A percentile compares a stretch with the other conserved stretches of the same genome.
Evolutionary conservation across 2,329 filamentous ascomycete species (phyloP).

Genomic region (Clarireedia homoeocarpa): DNA sequence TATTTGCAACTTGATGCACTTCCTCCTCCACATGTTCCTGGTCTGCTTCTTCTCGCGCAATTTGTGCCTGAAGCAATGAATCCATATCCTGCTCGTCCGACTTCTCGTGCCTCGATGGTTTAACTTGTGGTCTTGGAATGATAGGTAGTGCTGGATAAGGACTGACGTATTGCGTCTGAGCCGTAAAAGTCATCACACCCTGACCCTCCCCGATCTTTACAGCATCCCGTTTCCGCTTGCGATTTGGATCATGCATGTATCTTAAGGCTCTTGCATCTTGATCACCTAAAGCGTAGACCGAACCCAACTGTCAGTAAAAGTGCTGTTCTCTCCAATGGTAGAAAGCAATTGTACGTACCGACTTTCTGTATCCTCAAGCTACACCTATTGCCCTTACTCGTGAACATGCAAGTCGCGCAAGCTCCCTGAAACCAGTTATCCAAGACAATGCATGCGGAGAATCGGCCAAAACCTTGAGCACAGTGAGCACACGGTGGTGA

Average conservation of each 20-base stretch:
- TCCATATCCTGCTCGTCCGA: conserved; percentile 13
- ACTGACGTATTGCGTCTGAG: conserved; percentile 9
- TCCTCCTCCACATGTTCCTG: conserved; percentile 4
- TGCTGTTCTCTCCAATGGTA: background rate
- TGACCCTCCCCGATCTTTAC: background rate
- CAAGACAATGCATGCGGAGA: conserved; percentile 21
- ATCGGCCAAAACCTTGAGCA: conserved; percentile 19
- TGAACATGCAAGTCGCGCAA: conserved; percentile 23
- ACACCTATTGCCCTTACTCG: conserved; percentile 23
- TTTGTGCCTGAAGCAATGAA: conserved; percentile 16
- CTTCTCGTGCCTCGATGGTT: background rate
- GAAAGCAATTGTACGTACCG: conserved; percentile 10
- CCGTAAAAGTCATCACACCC: background rate
- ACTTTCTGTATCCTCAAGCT: conserved; percentile 18
- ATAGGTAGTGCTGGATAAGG: conserved; percentile 9
- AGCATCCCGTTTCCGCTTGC: conserved; percentile 7
- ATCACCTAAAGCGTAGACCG: conserved; percentile 10
- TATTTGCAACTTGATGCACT: background rate
- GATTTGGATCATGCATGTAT: conserved; percentile 7
- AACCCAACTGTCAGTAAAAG: background rate
- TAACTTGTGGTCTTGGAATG: conserved; percentile 5
- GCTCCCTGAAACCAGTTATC: conserved; percentile 24
- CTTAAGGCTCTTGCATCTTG: conserved; percentile 20
- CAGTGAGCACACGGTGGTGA: conserved; percentile 19
- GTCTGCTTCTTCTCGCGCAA: conserved; percentile 13